These are phyloP conservation scores for Tetradesmus obliquus DNA, from an alignment of 139 green algal genomes.

Conservation along the genomic window DNA sequence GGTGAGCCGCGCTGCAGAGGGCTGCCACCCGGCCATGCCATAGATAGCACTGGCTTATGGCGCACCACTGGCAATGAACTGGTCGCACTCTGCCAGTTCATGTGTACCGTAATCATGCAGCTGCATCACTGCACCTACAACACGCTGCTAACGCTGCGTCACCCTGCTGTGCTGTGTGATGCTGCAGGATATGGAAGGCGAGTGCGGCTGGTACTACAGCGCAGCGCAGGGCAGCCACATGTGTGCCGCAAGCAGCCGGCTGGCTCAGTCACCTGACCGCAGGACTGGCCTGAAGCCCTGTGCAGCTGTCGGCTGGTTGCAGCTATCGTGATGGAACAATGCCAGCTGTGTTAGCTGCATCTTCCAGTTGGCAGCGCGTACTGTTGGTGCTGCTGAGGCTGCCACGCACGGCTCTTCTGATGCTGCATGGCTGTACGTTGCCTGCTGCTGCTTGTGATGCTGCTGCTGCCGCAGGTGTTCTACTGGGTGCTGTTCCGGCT, in stretches of 20 bases:
- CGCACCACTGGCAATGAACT: no score
- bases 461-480: constrained; percentile 24
- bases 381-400: neutral
- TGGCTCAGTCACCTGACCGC: no score
- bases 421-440: neutral
- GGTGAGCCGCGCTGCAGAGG: neutral
- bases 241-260: neutral
- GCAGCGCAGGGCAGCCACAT: neutral
- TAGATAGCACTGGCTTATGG: no score
- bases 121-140: neutral
- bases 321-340: neutral
- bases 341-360: neutral
- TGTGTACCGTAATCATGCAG: no score
- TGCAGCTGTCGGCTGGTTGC: neutral
- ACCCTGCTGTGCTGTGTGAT: neutral
- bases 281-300: no score
- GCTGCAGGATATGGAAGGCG: constrained; percentile 22
- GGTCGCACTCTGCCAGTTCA: no score
- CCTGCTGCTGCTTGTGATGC: constrained; percentile 1
- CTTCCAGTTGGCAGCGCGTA: neutral
- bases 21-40: no score
- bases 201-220: neutral
- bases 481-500: constrained; percentile 34
- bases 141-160: neutral
- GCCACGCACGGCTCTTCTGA: neutral